Evolutionary conservation across 1,284 basidiomycete species (phyloP).

Genomic region (Chalciporus piperatoides): DNA sequence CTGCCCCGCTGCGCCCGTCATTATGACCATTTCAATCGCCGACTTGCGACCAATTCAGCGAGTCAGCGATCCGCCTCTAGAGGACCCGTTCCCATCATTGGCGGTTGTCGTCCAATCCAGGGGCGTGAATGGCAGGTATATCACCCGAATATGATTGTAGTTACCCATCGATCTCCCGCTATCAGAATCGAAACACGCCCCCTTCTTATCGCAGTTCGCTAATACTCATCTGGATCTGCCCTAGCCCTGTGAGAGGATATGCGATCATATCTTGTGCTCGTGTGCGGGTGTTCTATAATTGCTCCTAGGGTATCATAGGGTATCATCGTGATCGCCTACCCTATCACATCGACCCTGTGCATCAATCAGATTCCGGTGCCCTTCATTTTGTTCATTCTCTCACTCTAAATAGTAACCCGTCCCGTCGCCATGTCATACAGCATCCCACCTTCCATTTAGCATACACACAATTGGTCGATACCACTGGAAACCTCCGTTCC

Average conservation of each 20-base stretch:
- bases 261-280: slow-evolving; percentile 13
- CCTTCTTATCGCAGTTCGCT: slow-evolving; percentile 11
- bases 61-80: slow-evolving; percentile 14
- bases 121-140: not conserved
- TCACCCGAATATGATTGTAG: not conserved
- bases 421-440: slow-evolving; percentile 24
- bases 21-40: slow-evolving; percentile 30
- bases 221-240: slow-evolving; percentile 22
- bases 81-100: slow-evolving; percentile 2
- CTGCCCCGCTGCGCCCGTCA: slow-evolving; percentile 3
- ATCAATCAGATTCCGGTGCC: slow-evolving; percentile 34
- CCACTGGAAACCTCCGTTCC: slow-evolving; percentile 15
- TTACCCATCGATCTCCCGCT: not conserved
- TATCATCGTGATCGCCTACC: slow-evolving; percentile 37
- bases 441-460: slow-evolving; percentile 18
- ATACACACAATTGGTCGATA: slow-evolving; percentile 24
- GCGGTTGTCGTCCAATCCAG: not conserved
- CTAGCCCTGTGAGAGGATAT: slow-evolving; percentile 19
- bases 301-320: slow-evolving; percentile 30
- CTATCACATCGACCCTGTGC: slow-evolving; percentile 36
- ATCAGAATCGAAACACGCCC: slow-evolving; percentile 1
- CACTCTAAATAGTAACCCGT: slow-evolving; percentile 24
- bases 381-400: slow-evolving; percentile 23
- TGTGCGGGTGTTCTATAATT: slow-evolving; percentile 23
- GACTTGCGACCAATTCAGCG: slow-evolving; percentile 25